phyloP scores from a whole-genome alignment of 2,329 filamentous ascomycete species.

The Talaromyces sp. region DNA sequence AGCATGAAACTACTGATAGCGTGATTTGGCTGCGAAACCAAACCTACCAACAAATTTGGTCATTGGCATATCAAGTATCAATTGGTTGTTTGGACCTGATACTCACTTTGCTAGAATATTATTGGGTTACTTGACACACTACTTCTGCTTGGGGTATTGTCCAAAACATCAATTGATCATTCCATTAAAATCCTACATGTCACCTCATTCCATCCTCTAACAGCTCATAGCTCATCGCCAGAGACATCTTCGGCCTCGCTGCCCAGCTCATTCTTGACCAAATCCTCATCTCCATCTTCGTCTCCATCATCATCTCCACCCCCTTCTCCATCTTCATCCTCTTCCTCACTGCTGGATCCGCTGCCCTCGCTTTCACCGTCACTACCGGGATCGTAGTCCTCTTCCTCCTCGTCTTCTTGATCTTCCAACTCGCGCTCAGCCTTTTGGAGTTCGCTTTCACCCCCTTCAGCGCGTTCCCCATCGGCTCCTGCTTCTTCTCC shows the following conservation, averaged over 20 bases:
- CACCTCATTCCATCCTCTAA: background rate
- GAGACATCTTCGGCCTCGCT: slow-evolving; percentile 39
- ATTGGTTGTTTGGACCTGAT: background rate
- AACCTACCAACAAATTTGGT: background rate
- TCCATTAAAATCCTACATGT: background rate
- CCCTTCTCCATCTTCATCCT: slow-evolving; percentile 25
- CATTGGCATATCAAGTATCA: background rate
- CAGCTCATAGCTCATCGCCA: slow-evolving; percentile 14
- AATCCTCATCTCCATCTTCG: slow-evolving; percentile 33
- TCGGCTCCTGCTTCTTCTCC: slow-evolving; percentile 26
- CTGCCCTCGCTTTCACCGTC: slow-evolving; percentile 45
- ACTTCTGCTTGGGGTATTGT: background rate
- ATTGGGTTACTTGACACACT: background rate
- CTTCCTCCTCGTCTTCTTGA: slow-evolving; percentile 45
- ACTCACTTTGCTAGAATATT: background rate
- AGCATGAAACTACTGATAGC: background rate
- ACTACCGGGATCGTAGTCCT: slow-evolving; percentile 48
- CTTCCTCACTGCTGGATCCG: slow-evolving; percentile 39
- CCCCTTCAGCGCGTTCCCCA: slow-evolving; percentile 33
- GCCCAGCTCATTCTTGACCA: slow-evolving; percentile 38
- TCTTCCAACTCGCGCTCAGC: slow-evolving; percentile 51
- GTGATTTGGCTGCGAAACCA: background rate
- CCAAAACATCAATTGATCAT: background rate
- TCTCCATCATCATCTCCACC: slow-evolving; percentile 31
- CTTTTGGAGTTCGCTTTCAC: slow-evolving; percentile 53